Evolutionary conservation across 345 rosid species (phyloP).

Genomic region (Dipteronia dyeriana): DNA sequence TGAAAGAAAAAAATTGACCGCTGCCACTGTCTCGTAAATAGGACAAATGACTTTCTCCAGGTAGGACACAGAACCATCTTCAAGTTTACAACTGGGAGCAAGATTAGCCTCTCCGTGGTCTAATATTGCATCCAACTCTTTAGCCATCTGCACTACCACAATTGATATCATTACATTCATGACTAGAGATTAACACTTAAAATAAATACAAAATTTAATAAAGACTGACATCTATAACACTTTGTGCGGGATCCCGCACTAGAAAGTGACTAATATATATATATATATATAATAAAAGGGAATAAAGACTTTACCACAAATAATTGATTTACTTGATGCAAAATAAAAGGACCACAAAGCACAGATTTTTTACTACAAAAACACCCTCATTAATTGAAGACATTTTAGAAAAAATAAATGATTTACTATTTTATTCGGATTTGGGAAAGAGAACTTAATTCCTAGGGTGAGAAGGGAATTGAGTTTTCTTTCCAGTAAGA

Average conservation of each 20-base stretch:
- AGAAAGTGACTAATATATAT: background rate
- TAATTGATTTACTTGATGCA: background rate
- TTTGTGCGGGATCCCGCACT: too few relatives aligned
- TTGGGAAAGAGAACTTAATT: background rate
- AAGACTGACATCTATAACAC: background rate
- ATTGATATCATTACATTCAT: conserved; percentile 8
- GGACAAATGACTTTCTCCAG: conserved; percentile 78
- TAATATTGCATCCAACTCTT: conserved; percentile 84
- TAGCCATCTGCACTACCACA: conserved; percentile 77
- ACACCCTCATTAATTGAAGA: background rate
- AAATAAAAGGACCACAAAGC: background rate
- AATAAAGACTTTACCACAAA: background rate
- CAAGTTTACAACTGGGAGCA: conserved; percentile 65
- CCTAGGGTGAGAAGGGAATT: too few relatives aligned
- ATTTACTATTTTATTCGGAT: background rate
- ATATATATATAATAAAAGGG: background rate
- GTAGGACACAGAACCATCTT: conserved; percentile 70
- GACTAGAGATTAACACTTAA: background rate
- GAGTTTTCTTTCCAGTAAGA: too few relatives aligned
- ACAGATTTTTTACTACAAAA: background rate
- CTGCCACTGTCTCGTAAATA: conserved; percentile 59
- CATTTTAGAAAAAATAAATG: background rate
- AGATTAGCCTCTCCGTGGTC: conserved; percentile 82
- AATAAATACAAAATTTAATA: background rate
- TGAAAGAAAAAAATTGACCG: conserved; percentile 45